Evolutionary conservation across 2,329 filamentous ascomycete species (phyloP), one percentile per base, ranked within the genome.

Genomic region (Arachnopeziza araneosa): DNA sequence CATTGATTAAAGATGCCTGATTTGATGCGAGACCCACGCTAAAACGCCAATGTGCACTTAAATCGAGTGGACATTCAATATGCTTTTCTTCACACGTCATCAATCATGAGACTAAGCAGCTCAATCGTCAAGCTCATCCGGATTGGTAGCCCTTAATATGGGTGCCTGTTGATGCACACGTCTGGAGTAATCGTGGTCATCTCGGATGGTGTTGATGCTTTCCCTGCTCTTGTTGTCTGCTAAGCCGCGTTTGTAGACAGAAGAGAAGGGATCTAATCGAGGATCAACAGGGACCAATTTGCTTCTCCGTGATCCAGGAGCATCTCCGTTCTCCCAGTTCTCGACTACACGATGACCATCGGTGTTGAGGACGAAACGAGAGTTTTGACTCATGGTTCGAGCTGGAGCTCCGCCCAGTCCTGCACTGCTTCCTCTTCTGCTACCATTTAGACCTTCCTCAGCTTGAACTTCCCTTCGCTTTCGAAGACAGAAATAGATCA

Each of bases 171-270:
- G 78, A 12, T 57, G 55, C 1, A 72, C 66, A 54, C 70, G 77
- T 64, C 85, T 77, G 49, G 84, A 87, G 68, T 88, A 88, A 65
- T 88, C 85, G 60, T 85, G 83, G 63, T 87, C 83, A 68, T 88
- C 85, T 59, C 81, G 81, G 5, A 88, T 73, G 1, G 84, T 87
- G 65, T 83, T 83, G 68, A 88, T 74, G 69, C 84, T 87, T 70
- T 87, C 84, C 62, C 80, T 80, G 66, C 84, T 87, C 70, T 81
- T 81, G 66, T 80, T 85, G 24, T 58, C 63, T 3, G 77, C 76
- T 12, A 44, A 14, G 52, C 75, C 74, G 21, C 81, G 77, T 51
- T 76, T 75, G 69, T 86, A 87, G 14, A 86, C 74, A 44, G 79
- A 77, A 54, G 81, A 79, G 63, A 82, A 85, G 0, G 84, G 84